A percentile compares a stretch with the other conserved stretches of the same genome.
Evolutionary conservation across 116 monocot species (phyloP).

Genomic region (Trichopus zeylanicus): DNA sequence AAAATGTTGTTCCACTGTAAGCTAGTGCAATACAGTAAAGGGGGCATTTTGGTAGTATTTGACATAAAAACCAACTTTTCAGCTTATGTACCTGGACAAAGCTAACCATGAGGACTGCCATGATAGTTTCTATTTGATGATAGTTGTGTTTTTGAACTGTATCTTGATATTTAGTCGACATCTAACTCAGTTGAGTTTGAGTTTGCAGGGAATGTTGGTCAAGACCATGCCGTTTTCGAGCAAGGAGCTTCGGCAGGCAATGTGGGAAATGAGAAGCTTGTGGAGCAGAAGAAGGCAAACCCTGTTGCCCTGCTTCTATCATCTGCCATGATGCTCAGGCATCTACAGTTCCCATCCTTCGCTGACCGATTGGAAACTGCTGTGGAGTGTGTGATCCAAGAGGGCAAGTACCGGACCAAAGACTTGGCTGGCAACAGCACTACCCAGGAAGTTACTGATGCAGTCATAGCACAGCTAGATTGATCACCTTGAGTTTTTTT

Average conservation of each 20-base stretch:
- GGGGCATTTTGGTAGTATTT: too few species aligned
- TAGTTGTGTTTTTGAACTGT: too few species aligned
- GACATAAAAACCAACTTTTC: too few species aligned
- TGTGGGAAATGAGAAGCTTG: conserved; percentile 23
- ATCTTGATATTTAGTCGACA: neutral
- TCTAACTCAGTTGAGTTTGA: neutral
- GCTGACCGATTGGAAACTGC: conserved; percentile 23
- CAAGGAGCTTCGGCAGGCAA: conserved; percentile 33
- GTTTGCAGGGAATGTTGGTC: conserved; percentile 23
- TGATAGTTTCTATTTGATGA: too few species aligned
- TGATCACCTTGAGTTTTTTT: conserved; percentile 7
- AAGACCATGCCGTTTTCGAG: conserved; percentile 27
- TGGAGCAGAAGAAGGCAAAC: conserved; percentile 19
- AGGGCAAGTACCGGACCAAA: conserved; percentile 20
- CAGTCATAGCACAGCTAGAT: conserved; percentile 13
- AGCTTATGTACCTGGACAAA: too few species aligned
- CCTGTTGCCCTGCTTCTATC: conserved; percentile 24
- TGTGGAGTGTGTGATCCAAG: conserved; percentile 11
- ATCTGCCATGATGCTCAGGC: conserved; percentile 28
- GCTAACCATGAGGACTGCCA: too few species aligned
- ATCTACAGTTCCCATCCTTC: conserved; percentile 26
- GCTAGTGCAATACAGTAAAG: too few species aligned
- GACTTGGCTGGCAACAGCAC: conserved; percentile 21
- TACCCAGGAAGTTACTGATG: conserved; percentile 24
- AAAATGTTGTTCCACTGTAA: too few species aligned